Percentiles rank a stretch among this genome's conserved stretches.
phyloP scores from a whole-genome alignment of 1,284 basidiomycete genomes.

The Rhodotorula sp. region DNA sequence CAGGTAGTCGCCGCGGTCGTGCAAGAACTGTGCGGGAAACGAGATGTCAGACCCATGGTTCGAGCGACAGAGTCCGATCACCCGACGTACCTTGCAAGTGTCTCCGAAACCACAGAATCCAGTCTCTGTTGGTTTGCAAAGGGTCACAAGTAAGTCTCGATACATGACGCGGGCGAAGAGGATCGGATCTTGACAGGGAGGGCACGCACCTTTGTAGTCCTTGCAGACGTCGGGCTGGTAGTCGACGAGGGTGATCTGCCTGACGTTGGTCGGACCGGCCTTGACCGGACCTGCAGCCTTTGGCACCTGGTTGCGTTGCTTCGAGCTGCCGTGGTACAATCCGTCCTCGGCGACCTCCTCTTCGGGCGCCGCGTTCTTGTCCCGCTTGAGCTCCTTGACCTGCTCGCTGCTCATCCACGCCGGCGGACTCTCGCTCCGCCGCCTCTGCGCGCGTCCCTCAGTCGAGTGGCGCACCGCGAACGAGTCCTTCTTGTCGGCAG shows the following conservation, averaged over 20 bases:
- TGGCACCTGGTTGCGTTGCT: constrained; percentile 67
- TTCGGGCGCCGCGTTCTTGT: constrained; percentile 14
- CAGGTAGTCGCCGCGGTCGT: constrained; percentile 69
- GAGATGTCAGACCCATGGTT: constrained; percentile 65
- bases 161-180: background rate
- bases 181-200: constrained; percentile 4
- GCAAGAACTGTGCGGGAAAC: constrained; percentile 44
- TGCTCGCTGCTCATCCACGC: constrained; percentile 36
- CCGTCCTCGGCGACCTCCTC: constrained; percentile 65
- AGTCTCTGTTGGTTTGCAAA: constrained; percentile 63
- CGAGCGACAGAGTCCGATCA: constrained; percentile 47
- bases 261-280: constrained; percentile 67
- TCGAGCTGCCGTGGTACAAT: constrained; percentile 77
- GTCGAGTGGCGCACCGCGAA: constrained; percentile 35
- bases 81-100: constrained; percentile 70
- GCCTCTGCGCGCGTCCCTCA: constrained; percentile 5
- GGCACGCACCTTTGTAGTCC: constrained; percentile 84
- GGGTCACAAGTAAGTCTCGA: constrained; percentile 36
- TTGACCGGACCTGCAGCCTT: constrained; percentile 43
- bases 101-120: constrained; percentile 99
- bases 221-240: constrained; percentile 99
- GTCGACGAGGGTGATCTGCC: constrained; percentile 91
- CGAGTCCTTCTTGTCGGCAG: constrained; percentile 2
- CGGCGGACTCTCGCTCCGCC: constrained; percentile 32
- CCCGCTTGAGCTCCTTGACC: constrained; percentile 23